These are phyloP conservation scores for Venturia oleaginea DNA, from an alignment of 2,329 filamentous ascomycete species.

Conservation along the genomic window DNA sequence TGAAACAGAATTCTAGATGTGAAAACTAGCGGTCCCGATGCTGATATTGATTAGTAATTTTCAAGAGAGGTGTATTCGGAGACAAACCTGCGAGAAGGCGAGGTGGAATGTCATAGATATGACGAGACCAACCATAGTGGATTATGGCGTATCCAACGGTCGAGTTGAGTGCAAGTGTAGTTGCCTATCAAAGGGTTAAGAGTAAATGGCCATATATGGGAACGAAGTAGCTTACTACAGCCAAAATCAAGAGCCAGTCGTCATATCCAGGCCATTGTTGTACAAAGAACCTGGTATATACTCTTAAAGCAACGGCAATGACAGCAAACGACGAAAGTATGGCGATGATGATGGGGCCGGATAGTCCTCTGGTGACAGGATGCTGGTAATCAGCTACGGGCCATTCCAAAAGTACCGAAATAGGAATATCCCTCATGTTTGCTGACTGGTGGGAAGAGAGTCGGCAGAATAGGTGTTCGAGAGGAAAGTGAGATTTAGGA, in stretches of 20 bases:
- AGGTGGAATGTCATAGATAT: constrained; percentile 11
- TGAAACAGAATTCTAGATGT: constrained; percentile 8
- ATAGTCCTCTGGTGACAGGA: constrained; percentile 4
- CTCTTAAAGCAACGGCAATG: constrained; percentile 27
- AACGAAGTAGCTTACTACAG: constrained; percentile 24
- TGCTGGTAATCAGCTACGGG: constrained; percentile 3
- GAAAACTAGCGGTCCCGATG: constrained; percentile 2
- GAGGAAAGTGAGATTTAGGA: too few relatives aligned
- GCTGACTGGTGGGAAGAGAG: neutral
- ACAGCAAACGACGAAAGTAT: constrained; percentile 21
- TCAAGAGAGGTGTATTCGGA: neutral
- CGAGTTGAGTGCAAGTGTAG: constrained; percentile 28
- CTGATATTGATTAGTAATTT: neutral
- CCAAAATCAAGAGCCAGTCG: constrained; percentile 32
- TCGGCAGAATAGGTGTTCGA: neutral
- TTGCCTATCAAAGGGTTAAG: constrained; percentile 20
- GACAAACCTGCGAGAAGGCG: constrained; percentile 8
- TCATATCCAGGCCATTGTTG: constrained; percentile 36
- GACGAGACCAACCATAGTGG: neutral
- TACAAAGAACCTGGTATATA: constrained; percentile 32
- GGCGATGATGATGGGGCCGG: neutral
- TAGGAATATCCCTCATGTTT: neutral
- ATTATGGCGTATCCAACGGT: constrained; percentile 25
- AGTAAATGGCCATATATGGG: neutral
- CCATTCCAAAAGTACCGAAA: neutral